Base-by-base conservation (phyloP, 148 eudicot species). In the Camellia sinensis region DNA sequence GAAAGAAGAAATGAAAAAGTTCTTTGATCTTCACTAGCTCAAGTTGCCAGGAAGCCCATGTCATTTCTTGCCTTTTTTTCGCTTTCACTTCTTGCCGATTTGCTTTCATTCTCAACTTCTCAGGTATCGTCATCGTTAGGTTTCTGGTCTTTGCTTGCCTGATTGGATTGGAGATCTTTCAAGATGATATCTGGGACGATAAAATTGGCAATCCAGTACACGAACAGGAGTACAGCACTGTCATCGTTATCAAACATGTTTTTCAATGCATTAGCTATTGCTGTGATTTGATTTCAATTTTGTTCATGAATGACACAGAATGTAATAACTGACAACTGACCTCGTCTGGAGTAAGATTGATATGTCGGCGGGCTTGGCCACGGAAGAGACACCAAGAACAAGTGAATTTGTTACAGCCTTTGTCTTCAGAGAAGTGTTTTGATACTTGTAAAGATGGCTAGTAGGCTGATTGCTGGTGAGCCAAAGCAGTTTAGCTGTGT, bases 191-290 rank as follows among this genome's bases (percentile, higher is more conserved):
- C 82, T 29, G 90, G 90, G 84, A 88, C 87, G 5, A 83, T 85
- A 52, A 88, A 88, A 78, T 88, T 88, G 72, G 88, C 78, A 64
- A 88, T 77, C 90, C 90, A 85, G 80, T 85, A 88, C 61, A 73
- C 65, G 64, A 85, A 85, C 12, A 88, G 37, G 7, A 86, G 63
- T 2, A 72, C 82, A 1, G 71, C 88, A 46, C 90, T 88, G 88
- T 45, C 76, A 73, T 68, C 76, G 71, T 79, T 57, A 45, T 45
- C 37, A 67, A 41, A 37, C 21, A 63, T 50, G 41, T 3, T 40
- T 15, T 56, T 15, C 62, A 6, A 52, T n/a, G 17, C 21, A 0
- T 37, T 56, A 13, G 2, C 3, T 7, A 48, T 48, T 48, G 52
- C 52, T 48, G 52, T 48, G 7, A 48, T 48, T 48, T 5, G 7